A percentile compares a stretch with the other conserved stretches of the same genome.
Conservation (phyloP, 495 filamentous ascomycete genomes). For the Tuber aestivum region DNA sequence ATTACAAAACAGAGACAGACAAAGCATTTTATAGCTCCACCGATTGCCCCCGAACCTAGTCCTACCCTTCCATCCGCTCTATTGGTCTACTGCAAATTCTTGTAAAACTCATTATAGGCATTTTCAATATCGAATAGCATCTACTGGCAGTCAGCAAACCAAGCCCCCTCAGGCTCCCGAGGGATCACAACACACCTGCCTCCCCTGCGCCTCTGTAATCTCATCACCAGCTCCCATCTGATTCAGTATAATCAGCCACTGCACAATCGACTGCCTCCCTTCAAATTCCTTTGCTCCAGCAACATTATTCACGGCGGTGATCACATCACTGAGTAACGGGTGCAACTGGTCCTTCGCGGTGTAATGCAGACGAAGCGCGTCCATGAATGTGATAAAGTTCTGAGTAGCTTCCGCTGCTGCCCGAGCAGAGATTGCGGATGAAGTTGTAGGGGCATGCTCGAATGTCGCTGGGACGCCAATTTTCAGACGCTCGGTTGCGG, state of each 20-base stretch:
- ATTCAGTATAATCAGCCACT: slow-evolving; percentile 95
- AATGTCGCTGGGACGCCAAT: slow-evolving; percentile 69
- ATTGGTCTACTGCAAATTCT: slow-evolving; percentile 25
- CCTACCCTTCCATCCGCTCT: not conserved
- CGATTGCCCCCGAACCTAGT: not conserved
- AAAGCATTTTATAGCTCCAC: not conserved
- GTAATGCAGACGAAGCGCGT: slow-evolving; percentile 82
- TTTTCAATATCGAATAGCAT: slow-evolving; percentile 48
- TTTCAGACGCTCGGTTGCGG: slow-evolving; percentile 84
- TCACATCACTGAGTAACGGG: slow-evolving; percentile 85
- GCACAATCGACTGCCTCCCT: slow-evolving; percentile 89
- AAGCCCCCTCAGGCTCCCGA: slow-evolving; percentile 62
- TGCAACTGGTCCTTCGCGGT: slow-evolving; percentile 92
- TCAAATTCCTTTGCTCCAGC: slow-evolving; percentile 74
- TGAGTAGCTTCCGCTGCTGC: slow-evolving; percentile 68
- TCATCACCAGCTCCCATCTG: slow-evolving; percentile 95
- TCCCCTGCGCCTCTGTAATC: slow-evolving; percentile 74
- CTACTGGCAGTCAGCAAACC: slow-evolving; percentile 53
- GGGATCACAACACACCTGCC: slow-evolving; percentile 56
- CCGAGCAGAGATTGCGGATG: slow-evolving; percentile 42
- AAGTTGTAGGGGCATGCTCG: slow-evolving; percentile 47
- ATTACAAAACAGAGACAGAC: not conserved
- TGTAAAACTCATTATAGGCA: slow-evolving; percentile 42
- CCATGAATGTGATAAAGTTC: slow-evolving; percentile 96
- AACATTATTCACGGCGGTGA: slow-evolving; percentile 93